These are phyloP conservation scores for Spathaspora girioi DNA, from an alignment of 805 yeast genomes.

Conservation along the genomic window DNA sequence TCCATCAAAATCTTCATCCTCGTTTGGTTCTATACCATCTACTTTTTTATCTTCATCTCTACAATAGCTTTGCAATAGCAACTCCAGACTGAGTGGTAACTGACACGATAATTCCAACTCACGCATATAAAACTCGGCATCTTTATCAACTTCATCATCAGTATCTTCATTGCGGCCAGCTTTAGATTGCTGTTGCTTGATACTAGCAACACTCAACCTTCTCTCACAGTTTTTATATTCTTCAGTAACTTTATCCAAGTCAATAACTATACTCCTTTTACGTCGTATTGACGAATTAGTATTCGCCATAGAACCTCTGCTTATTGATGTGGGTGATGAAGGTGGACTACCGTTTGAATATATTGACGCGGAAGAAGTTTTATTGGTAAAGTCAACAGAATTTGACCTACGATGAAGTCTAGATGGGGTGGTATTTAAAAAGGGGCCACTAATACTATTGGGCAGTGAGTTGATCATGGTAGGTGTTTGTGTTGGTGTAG, in stretches of 20 bases:
- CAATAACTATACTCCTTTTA: slow-evolving; percentile 5
- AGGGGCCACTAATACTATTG: neutral
- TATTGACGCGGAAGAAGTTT: slow-evolving; percentile 1
- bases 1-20: neutral
- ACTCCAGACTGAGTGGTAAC: slow-evolving; percentile 4
- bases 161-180: neutral
- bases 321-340: neutral
- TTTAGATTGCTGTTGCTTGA: neutral
- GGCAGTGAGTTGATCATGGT: neutral
- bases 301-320: neutral
- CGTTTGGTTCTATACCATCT: no score
- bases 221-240: slow-evolving; percentile 8
- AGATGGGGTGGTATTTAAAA: neutral
- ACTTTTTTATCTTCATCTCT: neutral
- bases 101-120: neutral
- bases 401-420: slow-evolving; percentile 3
- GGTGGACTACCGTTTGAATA: neutral
- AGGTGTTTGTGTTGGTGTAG: neutral
- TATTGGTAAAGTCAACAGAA: slow-evolving; percentile 8
- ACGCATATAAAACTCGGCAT: neutral
- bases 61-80: slow-evolving; percentile 1
- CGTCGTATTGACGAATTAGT: neutral
- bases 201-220: slow-evolving; percentile 1
- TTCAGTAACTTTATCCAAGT: slow-evolving; percentile 14
- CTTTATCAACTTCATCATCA: neutral